Evolutionary conservation across 306 rosid genomes (phyloP).

Genomic region (Fagus sylvatica): DNA sequence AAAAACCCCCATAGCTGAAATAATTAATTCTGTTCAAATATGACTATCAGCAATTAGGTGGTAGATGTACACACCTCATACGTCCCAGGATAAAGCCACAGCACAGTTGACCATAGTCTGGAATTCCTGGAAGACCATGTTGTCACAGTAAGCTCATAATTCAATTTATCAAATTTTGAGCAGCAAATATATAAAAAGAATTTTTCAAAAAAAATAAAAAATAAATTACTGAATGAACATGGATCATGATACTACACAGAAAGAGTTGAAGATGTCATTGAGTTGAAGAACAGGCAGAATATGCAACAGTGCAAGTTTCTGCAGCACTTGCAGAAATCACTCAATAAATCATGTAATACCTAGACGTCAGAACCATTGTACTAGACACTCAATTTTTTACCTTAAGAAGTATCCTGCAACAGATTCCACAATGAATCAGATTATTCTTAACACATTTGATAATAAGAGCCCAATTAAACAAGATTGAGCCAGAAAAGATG

Average conservation of each 20-base stretch:
- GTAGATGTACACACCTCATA: conserved; percentile 76
- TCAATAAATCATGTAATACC: neutral
- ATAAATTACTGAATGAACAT: neutral
- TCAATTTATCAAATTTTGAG: neutral
- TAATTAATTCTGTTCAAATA: neutral
- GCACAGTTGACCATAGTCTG: conserved; percentile 66
- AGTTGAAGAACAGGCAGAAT: neutral
- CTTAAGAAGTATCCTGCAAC: neutral
- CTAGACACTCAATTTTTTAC: neutral
- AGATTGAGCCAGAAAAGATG: neutral
- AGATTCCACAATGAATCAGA: neutral
- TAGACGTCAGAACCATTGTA: neutral
- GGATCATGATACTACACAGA: neutral
- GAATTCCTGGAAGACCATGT: conserved; percentile 49
- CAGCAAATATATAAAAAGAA: neutral
- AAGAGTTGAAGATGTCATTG: neutral
- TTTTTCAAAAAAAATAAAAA: neutral
- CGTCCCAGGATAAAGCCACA: conserved; percentile 96
- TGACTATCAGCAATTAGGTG: neutral
- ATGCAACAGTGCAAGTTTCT: neutral
- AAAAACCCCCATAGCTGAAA: neutral
- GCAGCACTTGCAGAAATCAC: neutral
- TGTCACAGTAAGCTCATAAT: conserved; percentile 28
- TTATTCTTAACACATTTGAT: neutral
- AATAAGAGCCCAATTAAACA: neutral